phyloP scores from a whole-genome alignment of 371 early-diverging fungal genomes.

The Rhizopus delemar region DNA sequence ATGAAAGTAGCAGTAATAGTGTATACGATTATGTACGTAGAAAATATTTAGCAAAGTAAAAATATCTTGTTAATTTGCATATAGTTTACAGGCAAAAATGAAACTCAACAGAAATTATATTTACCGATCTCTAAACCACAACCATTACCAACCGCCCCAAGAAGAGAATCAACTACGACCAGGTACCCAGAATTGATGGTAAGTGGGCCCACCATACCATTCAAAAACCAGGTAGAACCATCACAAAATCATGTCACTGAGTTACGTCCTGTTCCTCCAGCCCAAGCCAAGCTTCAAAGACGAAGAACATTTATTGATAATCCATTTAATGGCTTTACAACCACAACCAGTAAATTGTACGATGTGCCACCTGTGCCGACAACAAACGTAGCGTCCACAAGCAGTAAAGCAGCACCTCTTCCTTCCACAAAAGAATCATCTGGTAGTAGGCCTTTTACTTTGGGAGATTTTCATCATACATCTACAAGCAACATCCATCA shows the following conservation, averaged over 20 bases:
- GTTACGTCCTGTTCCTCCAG: conserved; percentile 12
- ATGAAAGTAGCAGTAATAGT: conserved; percentile 16
- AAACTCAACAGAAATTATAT: conserved; percentile 1
- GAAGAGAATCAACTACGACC: conserved; percentile 24
- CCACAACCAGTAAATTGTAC: conserved; percentile 27
- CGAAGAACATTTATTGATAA: conserved; percentile 63
- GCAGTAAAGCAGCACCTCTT: conserved; percentile 5
- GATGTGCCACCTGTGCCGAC: conserved; percentile 27
- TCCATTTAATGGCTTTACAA: conserved; percentile 61
- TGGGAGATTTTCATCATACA: conserved; percentile 21
- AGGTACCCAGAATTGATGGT: conserved; percentile 15
- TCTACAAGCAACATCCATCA: conserved; percentile 17
- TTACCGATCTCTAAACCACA: conserved; percentile 18
- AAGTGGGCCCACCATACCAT: not conserved
- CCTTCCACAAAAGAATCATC: conserved; percentile 10
- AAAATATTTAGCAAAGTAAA: too few species aligned
- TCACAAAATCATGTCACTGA: not conserved
- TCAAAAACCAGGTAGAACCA: conserved; percentile 5
- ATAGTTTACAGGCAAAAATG: conserved; percentile 10
- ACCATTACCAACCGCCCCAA: conserved; percentile 28
- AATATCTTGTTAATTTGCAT: too few species aligned
- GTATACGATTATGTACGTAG: conserved; percentile 45
- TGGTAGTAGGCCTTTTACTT: conserved; percentile 12
- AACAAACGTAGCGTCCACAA: conserved; percentile 1
- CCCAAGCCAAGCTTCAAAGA: conserved; percentile 27